phyloP scores from a whole-genome alignment of 345 rosid genomes.

The Pistacia integerrima region DNA sequence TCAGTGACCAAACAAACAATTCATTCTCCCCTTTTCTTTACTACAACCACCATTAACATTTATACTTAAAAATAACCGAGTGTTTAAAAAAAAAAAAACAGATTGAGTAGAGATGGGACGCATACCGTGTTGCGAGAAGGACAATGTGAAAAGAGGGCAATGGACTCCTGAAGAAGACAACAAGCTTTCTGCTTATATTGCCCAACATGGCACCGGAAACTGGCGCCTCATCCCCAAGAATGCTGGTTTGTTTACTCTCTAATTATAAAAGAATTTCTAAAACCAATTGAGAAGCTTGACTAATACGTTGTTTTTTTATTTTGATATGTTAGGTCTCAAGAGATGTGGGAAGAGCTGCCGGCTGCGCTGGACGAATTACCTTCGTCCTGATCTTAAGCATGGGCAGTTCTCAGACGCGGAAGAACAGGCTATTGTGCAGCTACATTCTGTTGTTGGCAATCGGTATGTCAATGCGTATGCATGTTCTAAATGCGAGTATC shows the following conservation, averaged over 20 bases:
- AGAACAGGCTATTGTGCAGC: constrained; percentile 83
- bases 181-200: constrained; percentile 85
- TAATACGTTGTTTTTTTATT: not conserved
- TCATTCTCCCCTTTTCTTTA: constrained; percentile 6
- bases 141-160: constrained; percentile 90
- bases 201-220: constrained; percentile 91
- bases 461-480: constrained; percentile 35
- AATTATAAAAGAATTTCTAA: not conserved
- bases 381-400: constrained; percentile 87
- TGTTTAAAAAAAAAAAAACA: not conserved
- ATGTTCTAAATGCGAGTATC: not conserved
- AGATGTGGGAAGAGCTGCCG: constrained; percentile 96
- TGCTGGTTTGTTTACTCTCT: constrained; percentile 46
- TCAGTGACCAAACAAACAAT: not conserved
- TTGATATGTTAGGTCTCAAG: constrained; percentile 58
- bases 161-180: constrained; percentile 99
- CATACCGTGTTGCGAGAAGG: constrained; percentile 94
- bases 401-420: constrained; percentile 75
- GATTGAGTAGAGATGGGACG: constrained; percentile 60
- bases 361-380: constrained; percentile 88
- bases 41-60: not conserved
- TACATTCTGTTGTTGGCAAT: constrained; percentile 92
- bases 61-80: too few relatives aligned
- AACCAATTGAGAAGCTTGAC: not conserved
- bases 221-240: constrained; percentile 98